A percentile compares a stretch with the other conserved stretches of the same genome.
Evolutionary conservation across 1,284 basidiomycete species (phyloP).

Genomic region (Ganoderma sinense): DNA sequence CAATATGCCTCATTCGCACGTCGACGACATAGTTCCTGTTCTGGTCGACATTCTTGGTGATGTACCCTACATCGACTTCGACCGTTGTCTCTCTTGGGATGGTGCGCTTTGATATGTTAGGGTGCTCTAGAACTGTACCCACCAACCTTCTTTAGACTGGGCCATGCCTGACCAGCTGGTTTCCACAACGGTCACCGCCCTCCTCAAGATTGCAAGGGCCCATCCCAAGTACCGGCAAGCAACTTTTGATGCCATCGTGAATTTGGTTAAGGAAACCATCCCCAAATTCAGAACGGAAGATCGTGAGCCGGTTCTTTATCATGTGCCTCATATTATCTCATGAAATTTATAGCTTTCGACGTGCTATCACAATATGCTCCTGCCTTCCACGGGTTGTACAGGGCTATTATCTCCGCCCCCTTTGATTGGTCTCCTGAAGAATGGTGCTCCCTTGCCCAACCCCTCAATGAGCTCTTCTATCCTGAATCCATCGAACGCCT

Average conservation of each 20-base stretch:
- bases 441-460: conserved; percentile 66
- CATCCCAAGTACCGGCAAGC: conserved; percentile 56
- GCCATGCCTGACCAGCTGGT: conserved; percentile 84
- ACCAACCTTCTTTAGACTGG: conserved; percentile 61
- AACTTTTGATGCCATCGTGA: conserved; percentile 63
- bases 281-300: conserved; percentile 59
- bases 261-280: conserved; percentile 66
- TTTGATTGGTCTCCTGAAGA: conserved; percentile 79
- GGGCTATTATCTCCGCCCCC: conserved; percentile 81
- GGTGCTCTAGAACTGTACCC: neutral
- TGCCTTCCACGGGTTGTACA: conserved; percentile 86
- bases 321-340: neutral
- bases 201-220: conserved; percentile 69
- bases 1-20: conserved; percentile 63
- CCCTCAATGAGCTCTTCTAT: conserved; percentile 65
- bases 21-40: conserved; percentile 57
- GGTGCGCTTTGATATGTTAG: conserved; percentile 50
- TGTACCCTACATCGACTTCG: conserved; percentile 78
- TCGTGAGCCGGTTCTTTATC: conserved; percentile 50
- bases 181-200: conserved; percentile 76
- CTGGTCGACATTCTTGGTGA: conserved; percentile 74
- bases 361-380: conserved; percentile 82
- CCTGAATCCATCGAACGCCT: conserved; percentile 70
- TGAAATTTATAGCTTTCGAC: conserved; percentile 58
- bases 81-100: conserved; percentile 78